Base-by-base conservation (phyloP, 768 basidiomycete genomes). In the Mycena galopus region DNA sequence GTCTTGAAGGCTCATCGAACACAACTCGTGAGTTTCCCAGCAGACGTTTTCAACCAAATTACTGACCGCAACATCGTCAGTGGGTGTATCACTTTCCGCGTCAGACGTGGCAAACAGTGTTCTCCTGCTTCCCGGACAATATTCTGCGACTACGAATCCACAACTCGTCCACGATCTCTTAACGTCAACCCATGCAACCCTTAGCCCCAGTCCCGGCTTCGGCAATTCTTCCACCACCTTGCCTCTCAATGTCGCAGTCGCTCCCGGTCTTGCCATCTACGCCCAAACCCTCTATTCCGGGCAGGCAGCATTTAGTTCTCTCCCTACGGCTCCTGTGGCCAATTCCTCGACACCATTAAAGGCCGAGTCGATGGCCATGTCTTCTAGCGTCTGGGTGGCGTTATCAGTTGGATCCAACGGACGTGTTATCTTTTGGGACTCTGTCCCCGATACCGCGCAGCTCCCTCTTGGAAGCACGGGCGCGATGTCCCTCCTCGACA, bases 1-100 rank as follows among this genome's bases (percentile, higher is more conserved):
- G 94, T 85, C 83, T 95, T 67, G 88, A 94, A 81, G 94, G 94
- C 69, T 88, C 83, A 82, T 90, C 93, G 35, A 95, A 95, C 78
- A 88, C 87, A 27, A 92, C 93, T 77, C 83, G 93, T 91, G 69
- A 37, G 84, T 82, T 62, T 29, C 10, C 21, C 3, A 12, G 14
- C n/a, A n/a, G 23, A 17, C 4, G 12, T 61, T 19, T 42, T 27
- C 37, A 1, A 37, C 23, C 58, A 29, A 23, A 23, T 53, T 59
- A 74, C 65, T 75, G 79, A 69, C 32, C n/a, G 56, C 37, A 65
- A 56, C n/a, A 61, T 25, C 35, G 30, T 21, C 69, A 96, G 94
- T 96, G 72, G 94, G 94, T 73, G 89, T 88, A 73, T 90, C 86
- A 61, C 79, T 95, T 67, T 90, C 89, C 23, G 86, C 88, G 27